Percentiles rank a stretch among this genome's conserved stretches.
These are phyloP conservation scores for Podila epicladia DNA, from an alignment of 192 early-diverging fungal species.

Conservation along the genomic window DNA sequence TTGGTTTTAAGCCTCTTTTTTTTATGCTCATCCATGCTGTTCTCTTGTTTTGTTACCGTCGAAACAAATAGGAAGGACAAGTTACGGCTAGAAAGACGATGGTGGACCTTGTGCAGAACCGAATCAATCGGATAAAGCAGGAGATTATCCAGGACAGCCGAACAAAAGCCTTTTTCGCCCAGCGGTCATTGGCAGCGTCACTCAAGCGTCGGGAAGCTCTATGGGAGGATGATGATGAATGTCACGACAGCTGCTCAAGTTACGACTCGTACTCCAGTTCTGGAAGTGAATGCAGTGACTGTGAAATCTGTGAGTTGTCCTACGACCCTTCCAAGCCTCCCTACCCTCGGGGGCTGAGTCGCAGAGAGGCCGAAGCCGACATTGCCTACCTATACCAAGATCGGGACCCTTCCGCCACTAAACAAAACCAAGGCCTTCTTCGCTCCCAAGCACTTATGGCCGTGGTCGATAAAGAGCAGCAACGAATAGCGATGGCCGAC, in stretches of 20 bases:
- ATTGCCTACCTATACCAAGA: slow-evolving; percentile 23
- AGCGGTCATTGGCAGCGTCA: not conserved
- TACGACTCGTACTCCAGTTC: slow-evolving; percentile 46
- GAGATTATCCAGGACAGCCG: slow-evolving; percentile 24
- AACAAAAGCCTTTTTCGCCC: not conserved
- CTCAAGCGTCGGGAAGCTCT: no score
- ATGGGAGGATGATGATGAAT: slow-evolving; percentile 13
- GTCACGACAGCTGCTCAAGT: slow-evolving; percentile 41
- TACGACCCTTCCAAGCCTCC: not conserved
- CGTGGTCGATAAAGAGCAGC: not conserved
- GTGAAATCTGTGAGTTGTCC: slow-evolving; percentile 25
- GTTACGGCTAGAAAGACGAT: slow-evolving; percentile 13
- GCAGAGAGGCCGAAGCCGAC: slow-evolving; percentile 27
- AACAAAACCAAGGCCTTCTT: not conserved
- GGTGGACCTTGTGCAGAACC: slow-evolving; percentile 33
- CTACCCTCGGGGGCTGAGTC: slow-evolving; percentile 12
- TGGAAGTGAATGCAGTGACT: slow-evolving; percentile 45
- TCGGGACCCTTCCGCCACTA: not conserved
- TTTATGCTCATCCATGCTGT: not conserved
- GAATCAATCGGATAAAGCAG: slow-evolving; percentile 31
- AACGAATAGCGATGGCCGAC: not conserved
- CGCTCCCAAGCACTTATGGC: not conserved
- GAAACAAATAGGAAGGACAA: slow-evolving; percentile 13
- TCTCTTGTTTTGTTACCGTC: not conserved
- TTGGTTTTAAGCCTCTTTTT: not conserved